Evolutionary conservation across 2,329 filamentous ascomycete genomes (phyloP).

Genomic region (Ascomycota sp.): DNA sequence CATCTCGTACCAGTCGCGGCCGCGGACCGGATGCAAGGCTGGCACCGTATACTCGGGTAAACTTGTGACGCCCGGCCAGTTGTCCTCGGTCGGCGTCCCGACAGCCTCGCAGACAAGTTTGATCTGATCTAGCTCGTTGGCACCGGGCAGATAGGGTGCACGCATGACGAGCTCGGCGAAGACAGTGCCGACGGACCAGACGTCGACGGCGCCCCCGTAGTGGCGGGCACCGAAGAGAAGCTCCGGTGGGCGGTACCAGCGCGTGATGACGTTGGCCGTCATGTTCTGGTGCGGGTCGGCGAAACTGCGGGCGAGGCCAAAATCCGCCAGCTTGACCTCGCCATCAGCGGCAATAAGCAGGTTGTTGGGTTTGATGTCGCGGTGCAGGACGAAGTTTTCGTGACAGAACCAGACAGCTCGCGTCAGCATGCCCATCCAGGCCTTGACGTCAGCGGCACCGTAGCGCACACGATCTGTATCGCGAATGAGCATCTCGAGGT

Average conservation of each 20-base stretch:
- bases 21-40: slow-evolving; percentile 38
- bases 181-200: slow-evolving; percentile 86
- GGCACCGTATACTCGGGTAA: slow-evolving; percentile 64
- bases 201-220: slow-evolving; percentile 78
- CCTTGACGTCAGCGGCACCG: slow-evolving; percentile 78
- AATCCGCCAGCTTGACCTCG: slow-evolving; percentile 91
- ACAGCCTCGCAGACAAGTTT: slow-evolving; percentile 66
- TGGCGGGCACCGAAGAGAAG: slow-evolving; percentile 76
- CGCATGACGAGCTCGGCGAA: slow-evolving; percentile 80
- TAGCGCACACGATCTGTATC: slow-evolving; percentile 64
- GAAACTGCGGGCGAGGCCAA: slow-evolving; percentile 78
- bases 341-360: slow-evolving; percentile 83
- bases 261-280: slow-evolving; percentile 88
- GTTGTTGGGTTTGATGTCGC: slow-evolving; percentile 99
- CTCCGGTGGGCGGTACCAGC: slow-evolving; percentile 92
- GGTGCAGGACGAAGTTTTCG: slow-evolving; percentile 79
- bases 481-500: slow-evolving; percentile 85
- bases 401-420: slow-evolving; percentile 94
- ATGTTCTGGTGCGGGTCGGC: slow-evolving; percentile 74
- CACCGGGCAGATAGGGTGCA: slow-evolving; percentile 63
- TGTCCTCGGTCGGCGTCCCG: slow-evolving; percentile 80
- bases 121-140: slow-evolving; percentile 73
- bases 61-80: slow-evolving; percentile 79
- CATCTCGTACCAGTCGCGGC: slow-evolving; percentile 50
- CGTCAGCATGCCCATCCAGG: slow-evolving; percentile 95